Evolutionary conservation across 2,329 filamentous ascomycete species (phyloP), one percentile per base, ranked within the genome.

Genomic region (Fusarium napiforme): DNA sequence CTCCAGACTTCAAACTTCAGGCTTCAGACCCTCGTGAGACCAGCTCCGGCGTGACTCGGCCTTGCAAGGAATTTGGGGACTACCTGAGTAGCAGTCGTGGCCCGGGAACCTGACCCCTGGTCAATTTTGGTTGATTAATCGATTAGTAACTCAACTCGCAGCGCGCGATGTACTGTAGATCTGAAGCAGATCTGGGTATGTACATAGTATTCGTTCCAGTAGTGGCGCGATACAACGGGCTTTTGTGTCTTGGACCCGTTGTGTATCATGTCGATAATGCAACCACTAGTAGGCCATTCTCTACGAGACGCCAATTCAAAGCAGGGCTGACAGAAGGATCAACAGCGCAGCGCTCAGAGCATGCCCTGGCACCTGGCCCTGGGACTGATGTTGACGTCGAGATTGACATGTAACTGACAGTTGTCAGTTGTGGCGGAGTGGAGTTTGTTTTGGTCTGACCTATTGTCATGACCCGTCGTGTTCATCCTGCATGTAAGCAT

Each of bases 371-470:
- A 30, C 10, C 30, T 30, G 50, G 34, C 23, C 18, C 18, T 28
- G 23, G 34, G 23, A 39, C 34, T 37, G 23, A 37, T 53, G 50
- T 53, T 53, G 50, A 46, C 64, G 36, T 39, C 66, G 64, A 66
- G 43, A 47, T 45, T 60, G 61, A 66, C 52, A 60, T 66, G 63
- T 43, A 43, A 67, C 36, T 67, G 63, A 46, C 64, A 67, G 63
- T 67, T 67, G 64, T 68, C 72, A 76, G 74, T 75, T 76, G 74
- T 76, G 72, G 74, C 72, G 64, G 69, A 57, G 67, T 64, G 63
- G 61, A 65, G 67, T 57, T 37, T 19, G 36, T 19, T 62, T 63
- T 63, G 21, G 64, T 49, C 42, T 68, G 56, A 56, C 40, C 65
- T 52, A 57, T 43, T 47, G 53, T 42, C 37, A 57, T 69, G 63